Evolutionary conservation across 805 yeast genomes (phyloP), one percentile per base, ranked within the genome.

Genomic region (Yamadazyma scolyti): DNA sequence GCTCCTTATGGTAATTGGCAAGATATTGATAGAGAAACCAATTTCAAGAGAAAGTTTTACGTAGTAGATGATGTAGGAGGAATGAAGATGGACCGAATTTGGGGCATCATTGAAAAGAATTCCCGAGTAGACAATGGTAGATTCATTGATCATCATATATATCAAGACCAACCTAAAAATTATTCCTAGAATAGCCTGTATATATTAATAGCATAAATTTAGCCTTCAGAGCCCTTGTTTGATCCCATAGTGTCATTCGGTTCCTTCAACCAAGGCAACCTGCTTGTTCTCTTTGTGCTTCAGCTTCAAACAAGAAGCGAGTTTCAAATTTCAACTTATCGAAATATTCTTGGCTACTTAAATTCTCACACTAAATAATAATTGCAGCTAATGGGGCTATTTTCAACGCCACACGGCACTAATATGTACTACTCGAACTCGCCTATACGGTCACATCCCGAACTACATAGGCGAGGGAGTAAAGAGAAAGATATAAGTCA

Each of bases 1-100:
- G 30, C 40, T 4, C 58, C 66, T 9, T 58, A 59, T 33, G 41
- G 52, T 10, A 42, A 57, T 5, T 62, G 77, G 66, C 50, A 60
- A 20, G 70, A 68, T 25, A 43, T 44, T 9, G 69, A 66, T 26
- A 48, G 54, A 5, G 57, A 54, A 17, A 42, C 63, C 5, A 60
- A 61, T 1, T 41, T 46, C 4, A 51, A 55, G 7, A 59, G 71
- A 28, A 52, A 58, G 11, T 77, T 64, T 50, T 82, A 77, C 46
- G 72, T 85, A 2, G 73, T 69, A 10, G 94, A 85, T 47, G 81
- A 84, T 42, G 63, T 82, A 25, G 93, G 95, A 2, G 94, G 94
- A 2, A 59, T 82, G 50, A 75, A 76, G 42, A 85, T 85, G 95
- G 93, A 85, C 46, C 61, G 95, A 33, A 57, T 85, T 4, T 81